Base-by-base conservation (phyloP, 1,284 basidiomycete genomes). In the Wolfiporia cocos region DNA sequence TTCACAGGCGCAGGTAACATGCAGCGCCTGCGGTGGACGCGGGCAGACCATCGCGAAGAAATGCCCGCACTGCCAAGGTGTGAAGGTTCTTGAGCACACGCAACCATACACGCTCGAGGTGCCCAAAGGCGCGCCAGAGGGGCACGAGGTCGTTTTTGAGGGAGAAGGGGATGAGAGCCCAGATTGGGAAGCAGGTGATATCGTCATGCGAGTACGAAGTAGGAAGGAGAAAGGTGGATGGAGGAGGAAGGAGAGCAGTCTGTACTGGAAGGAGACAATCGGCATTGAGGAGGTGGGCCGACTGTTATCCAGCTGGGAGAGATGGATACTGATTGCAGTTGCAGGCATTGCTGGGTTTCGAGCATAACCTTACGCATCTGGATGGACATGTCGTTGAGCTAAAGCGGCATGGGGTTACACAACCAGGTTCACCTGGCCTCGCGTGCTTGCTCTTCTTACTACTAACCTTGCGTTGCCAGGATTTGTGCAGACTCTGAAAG, bases 121-220 rank as follows among this genome's bases (percentile, higher is more conserved):
- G 35, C 75, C 80, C n/a, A 76, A 79, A 4, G 94, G 93, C 19
- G 87, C 89, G 69, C 89, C 92, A 0, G 93, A 97, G 59, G 92
- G 89, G 0, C 84, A 88, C 56, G 89, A 97, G 61, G 79, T 93
- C 37, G 74, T 93, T 1, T 96, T 93, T 52, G 87, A 93, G 52
- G 91, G 91, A 18, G 92, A 96, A 62, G 88, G 86, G 31, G 94
- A 97, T 60, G 92, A 97, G 68, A 86, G 73, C 44, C 90, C 90
- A 4, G 93, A 96, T 49, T 93, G 83, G 81, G 91, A 94, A 53
- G 71, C 94, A 6, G 93, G 93, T 14, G 92, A 97, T 65, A 78
- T 97, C 41, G 71, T 96, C 28, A 71, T 97, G 37, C 70, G 90
- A 40, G 83, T 96, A 15, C 69, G 84, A 49, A 92, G 83, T 55